phyloP scores from a whole-genome alignment of 2,329 filamentous ascomycete genomes.

The Capronia americana region DNA sequence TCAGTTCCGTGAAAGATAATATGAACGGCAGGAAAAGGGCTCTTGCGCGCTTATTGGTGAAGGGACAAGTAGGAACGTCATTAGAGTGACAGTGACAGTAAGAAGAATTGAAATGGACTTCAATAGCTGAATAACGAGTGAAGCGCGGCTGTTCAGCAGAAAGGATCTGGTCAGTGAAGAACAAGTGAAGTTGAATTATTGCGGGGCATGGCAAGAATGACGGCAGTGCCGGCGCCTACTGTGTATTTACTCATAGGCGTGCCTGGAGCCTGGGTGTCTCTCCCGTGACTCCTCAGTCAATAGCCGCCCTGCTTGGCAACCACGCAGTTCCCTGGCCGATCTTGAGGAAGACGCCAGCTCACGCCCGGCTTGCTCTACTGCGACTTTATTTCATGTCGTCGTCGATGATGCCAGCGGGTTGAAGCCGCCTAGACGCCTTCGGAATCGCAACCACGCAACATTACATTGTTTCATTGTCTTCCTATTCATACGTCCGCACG shows the following conservation, averaged over 20 bases:
- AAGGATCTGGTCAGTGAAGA: background rate
- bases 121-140: background rate
- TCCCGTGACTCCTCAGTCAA: background rate
- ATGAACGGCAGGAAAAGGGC: background rate
- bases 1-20: background rate
- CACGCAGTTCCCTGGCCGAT: background rate
- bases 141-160: background rate
- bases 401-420: background rate
- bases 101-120: background rate
- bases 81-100: background rate
- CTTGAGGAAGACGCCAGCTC: background rate
- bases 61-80: background rate
- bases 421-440: background rate
- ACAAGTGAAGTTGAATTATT: background rate
- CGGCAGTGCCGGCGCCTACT: too few relatives aligned
- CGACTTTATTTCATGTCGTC: background rate
- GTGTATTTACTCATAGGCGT: too few relatives aligned
- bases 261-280: background rate
- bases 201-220: background rate
- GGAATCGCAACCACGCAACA: background rate
- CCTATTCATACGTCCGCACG: background rate
- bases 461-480: background rate
- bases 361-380: background rate
- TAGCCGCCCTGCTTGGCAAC: slow-evolving; percentile 3
- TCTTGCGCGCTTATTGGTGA: background rate